Percentiles rank a stretch among this genome's conserved stretches.
Evolutionary conservation across 257 asterid species (phyloP).

Genomic region (Nicotiana paniculata): DNA sequence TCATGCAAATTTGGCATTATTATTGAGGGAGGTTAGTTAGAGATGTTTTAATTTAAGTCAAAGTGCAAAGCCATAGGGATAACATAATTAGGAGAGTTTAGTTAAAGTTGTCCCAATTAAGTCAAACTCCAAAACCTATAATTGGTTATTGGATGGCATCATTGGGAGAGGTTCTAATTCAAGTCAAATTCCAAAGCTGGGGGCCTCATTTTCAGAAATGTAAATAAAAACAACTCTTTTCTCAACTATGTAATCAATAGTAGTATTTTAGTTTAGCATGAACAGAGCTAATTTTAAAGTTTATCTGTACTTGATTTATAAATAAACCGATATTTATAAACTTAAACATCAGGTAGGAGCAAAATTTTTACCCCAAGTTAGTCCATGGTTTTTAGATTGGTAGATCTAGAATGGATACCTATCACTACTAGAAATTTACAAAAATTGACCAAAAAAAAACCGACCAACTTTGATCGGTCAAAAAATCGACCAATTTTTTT

Average conservation of each 20-base stretch:
- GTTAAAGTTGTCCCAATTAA: neutral
- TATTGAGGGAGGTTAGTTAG: neutral
- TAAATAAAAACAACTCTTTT: neutral
- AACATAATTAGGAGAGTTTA: neutral
- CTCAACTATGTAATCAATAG: neutral
- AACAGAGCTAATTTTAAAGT: neutral
- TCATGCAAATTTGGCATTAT: neutral
- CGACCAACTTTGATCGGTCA: no score
- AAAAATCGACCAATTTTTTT: no score
- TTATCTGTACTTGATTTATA: no score
- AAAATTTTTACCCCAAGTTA: no score
- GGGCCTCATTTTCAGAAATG: neutral
- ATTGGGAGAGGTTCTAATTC: neutral
- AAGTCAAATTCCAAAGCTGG: neutral
- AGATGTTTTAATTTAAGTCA: neutral
- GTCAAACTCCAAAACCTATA: neutral
- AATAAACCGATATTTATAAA: no score
- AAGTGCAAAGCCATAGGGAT: neutral
- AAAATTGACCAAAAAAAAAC: no score
- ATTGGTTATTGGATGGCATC: neutral
- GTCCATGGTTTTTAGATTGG: neutral
- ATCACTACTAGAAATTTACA: no score
- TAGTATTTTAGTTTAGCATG: neutral
- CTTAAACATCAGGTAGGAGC: no score
- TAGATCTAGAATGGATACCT: neutral